These are phyloP conservation scores for Trametes cinnabarina DNA, from an alignment of 768 basidiomycete genomes.

Conservation along the genomic window DNA sequence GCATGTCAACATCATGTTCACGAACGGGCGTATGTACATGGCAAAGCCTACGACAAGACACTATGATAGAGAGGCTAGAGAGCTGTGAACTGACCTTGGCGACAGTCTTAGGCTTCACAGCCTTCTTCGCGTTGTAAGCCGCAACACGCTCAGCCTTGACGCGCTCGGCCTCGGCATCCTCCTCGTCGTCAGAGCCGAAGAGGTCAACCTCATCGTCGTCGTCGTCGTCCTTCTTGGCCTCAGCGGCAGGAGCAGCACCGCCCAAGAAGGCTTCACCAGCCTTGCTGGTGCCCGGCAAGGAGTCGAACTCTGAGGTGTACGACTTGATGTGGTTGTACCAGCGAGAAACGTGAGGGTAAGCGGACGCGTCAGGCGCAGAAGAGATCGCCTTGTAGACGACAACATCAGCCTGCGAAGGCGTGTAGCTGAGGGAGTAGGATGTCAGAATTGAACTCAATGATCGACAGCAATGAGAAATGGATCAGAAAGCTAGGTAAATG, in stretches of 20 bases:
- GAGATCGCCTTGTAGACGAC: slow-evolving; percentile 81
- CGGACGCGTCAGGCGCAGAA: slow-evolving; percentile 59
- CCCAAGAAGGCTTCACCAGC: slow-evolving; percentile 74
- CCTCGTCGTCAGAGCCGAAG: slow-evolving; percentile 67
- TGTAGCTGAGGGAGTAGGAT: slow-evolving; percentile 53
- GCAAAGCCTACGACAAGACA: not conserved
- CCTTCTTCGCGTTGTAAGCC: slow-evolving; percentile 92
- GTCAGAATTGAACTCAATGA: not conserved
- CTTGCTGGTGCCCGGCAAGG: slow-evolving; percentile 81
- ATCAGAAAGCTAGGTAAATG: slow-evolving; percentile 76
- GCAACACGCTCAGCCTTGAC: slow-evolving; percentile 87
- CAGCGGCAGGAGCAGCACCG: slow-evolving; percentile 42
- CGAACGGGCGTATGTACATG: slow-evolving; percentile 9
- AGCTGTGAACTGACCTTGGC: slow-evolving; percentile 64
- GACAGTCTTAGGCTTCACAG: slow-evolving; percentile 78
- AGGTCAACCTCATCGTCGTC: slow-evolving; percentile 60
- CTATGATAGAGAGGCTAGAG: slow-evolving; percentile 2
- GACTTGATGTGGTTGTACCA: slow-evolving; percentile 97
- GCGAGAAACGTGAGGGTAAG: slow-evolving; percentile 72
- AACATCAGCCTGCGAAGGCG: slow-evolving; percentile 93
- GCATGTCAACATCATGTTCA: slow-evolving; percentile 5
- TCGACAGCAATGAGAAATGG: slow-evolving; percentile 3
- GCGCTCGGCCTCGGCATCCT: slow-evolving; percentile 50
- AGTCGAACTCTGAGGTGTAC: slow-evolving; percentile 71
- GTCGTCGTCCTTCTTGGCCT: slow-evolving; percentile 39